Evolutionary conservation across 2,329 filamentous ascomycete species (phyloP).

Genomic region (Grosmannia serpens): DNA sequence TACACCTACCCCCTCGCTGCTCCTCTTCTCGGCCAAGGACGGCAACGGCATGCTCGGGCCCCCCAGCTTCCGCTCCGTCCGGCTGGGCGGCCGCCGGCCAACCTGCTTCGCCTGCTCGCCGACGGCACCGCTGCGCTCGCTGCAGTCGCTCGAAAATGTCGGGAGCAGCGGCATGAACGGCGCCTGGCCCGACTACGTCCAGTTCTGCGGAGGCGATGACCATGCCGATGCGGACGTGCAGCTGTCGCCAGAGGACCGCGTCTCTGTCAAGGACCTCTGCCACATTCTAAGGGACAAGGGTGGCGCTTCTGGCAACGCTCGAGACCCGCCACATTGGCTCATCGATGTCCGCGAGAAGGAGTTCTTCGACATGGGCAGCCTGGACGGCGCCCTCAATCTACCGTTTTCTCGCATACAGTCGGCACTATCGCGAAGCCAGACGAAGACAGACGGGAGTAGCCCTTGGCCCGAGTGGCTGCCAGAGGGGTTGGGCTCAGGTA

Average conservation of each 20-base stretch:
- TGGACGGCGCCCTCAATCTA: slow-evolving; percentile 66
- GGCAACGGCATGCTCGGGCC: slow-evolving; percentile 17
- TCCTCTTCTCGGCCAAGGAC: slow-evolving; percentile 38
- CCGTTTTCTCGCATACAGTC: slow-evolving; percentile 43
- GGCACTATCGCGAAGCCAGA: background rate
- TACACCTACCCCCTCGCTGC: slow-evolving; percentile 19
- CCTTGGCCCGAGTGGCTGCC: slow-evolving; percentile 23
- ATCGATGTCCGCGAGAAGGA: slow-evolving; percentile 78
- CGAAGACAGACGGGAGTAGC: slow-evolving; percentile 12
- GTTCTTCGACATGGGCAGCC: slow-evolving; percentile 69
- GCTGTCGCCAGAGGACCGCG: slow-evolving; percentile 52
- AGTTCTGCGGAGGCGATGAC: slow-evolving; percentile 63
- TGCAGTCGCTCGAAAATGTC: background rate
- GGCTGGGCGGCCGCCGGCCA: slow-evolving; percentile 55
- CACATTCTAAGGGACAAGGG: slow-evolving; percentile 2
- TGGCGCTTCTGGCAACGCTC: background rate
- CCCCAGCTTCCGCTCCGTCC: slow-evolving; percentile 56
- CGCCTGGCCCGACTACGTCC: slow-evolving; percentile 67
- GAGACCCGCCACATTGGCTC: slow-evolving; percentile 39
- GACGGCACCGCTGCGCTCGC: slow-evolving; percentile 36
- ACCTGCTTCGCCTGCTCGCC: slow-evolving; percentile 70
- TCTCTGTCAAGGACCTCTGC: slow-evolving; percentile 52
- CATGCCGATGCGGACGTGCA: slow-evolving; percentile 16
- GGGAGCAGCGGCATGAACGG: slow-evolving; percentile 46
- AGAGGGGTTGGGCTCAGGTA: slow-evolving; percentile 22